Evolutionary conservation across 1,139 yeast genomes (phyloP).

Genomic region (Saccharomyces hybrid): DNA sequence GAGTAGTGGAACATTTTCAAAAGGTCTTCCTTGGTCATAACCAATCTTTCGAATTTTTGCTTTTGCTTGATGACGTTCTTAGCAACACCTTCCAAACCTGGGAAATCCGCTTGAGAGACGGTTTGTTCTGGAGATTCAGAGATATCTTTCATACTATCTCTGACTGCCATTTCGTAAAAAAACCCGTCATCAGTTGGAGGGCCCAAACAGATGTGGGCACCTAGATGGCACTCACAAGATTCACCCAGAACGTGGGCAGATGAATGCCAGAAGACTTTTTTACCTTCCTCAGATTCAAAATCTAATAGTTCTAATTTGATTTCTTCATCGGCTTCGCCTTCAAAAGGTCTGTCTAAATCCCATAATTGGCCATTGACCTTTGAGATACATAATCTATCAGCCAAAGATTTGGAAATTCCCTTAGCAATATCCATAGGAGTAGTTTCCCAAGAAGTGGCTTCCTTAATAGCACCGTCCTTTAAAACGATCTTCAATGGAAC

Average conservation of each 20-base stretch:
- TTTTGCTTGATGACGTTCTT: slow-evolving; percentile 91
- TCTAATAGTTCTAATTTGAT: slow-evolving; percentile 61
- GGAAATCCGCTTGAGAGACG: slow-evolving; percentile 77
- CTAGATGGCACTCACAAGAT: slow-evolving; percentile 93
- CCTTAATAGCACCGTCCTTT: slow-evolving; percentile 75
- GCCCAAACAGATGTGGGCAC: slow-evolving; percentile 87
- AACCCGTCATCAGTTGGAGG: slow-evolving; percentile 99
- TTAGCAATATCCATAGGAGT: slow-evolving; percentile 81
- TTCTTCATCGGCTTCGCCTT: slow-evolving; percentile 38
- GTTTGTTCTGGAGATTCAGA: slow-evolving; percentile 57
- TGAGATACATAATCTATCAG: slow-evolving; percentile 83
- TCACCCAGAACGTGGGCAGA: slow-evolving; percentile 98
- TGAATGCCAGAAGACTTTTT: slow-evolving; percentile 96
- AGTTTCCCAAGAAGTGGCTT: slow-evolving; percentile 83
- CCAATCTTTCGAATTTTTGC: slow-evolving; percentile 92
- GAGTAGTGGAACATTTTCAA: slow-evolving; percentile 91
- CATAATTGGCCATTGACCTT: slow-evolving; percentile 85
- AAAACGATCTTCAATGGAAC: slow-evolving; percentile 69
- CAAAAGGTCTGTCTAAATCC: slow-evolving; percentile 95
- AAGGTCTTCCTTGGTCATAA: slow-evolving; percentile 82
- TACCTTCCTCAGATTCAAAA: slow-evolving; percentile 83
- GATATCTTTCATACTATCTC: slow-evolving; percentile 34
- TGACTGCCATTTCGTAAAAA: slow-evolving; percentile 92
- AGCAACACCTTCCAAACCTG: slow-evolving; percentile 77
- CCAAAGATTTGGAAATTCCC: slow-evolving; percentile 77